Base-by-base conservation (phyloP, 2,329 filamentous ascomycete species). In the Leptodontidium sp. region DNA sequence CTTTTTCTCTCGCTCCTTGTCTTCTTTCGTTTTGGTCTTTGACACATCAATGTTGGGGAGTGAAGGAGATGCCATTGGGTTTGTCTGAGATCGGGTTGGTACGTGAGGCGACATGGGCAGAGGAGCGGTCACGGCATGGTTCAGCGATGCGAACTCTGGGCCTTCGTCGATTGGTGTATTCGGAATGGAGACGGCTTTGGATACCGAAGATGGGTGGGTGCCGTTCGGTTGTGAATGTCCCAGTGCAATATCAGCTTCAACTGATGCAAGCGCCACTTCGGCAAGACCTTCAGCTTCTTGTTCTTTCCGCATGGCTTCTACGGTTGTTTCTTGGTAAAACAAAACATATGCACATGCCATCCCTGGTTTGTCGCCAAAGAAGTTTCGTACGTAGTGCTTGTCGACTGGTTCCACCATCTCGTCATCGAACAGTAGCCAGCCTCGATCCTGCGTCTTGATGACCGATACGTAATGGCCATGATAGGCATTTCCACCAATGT, bases 401-500 rank as follows among this genome's bases (percentile, higher is more conserved):
- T 98, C 94, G 5, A 99, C 96, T 0, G 96, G 96, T 79, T 99
- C 96, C 4, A 99, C 96, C 89, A 98, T 94, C 81, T 99, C 96
- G 76, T 99, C 96, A 75, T 99, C 96, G 75, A 99, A 99, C 6
- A 99, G 83, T 52, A 99, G 83, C 96, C 96, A 99, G 35, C 96
- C 96, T 64, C 93, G 89, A 78, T 98, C 96, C 77, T 97, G 91
- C 0, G 96, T 98, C 82, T 99, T 99, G 83, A 99, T 94, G 65
- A 99, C 96, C 5, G 94, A 94, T 40, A 99, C 94, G 75, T 99
- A 99, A 79, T 99, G 96, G 4, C 96, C 96, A 78, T 99, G 96
- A 77, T 98, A 98, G 4, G 96, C 95, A 26, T 97, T 97, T 61
- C 94, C 94, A 64, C 96, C 96, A 72, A 99, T 98, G 77, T 99